Evolutionary conservation across 306 rosid species (phyloP), one percentile per base, ranked within the genome.

Genomic region (Arachis hypogaea): DNA sequence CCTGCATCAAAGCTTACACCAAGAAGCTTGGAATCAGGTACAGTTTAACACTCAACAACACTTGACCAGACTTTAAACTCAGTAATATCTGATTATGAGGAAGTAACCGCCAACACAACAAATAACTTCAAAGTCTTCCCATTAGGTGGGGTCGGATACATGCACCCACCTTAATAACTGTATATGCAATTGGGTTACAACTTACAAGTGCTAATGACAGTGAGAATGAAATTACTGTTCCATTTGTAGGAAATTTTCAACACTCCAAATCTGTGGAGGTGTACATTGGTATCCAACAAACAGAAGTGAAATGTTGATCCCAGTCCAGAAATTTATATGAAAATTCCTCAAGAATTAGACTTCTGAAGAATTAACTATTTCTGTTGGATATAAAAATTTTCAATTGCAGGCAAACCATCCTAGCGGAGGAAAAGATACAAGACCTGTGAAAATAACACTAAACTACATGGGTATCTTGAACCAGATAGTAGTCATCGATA

Each of bases 341-440:
- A 2, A 59, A 68, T 47, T 55, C 49, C 54, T 72, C 51, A 66
- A n/a, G 63, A 63, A 69, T 58, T 47, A 46, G 42, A 81, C 22
- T 14, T 14, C 16, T 30, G 33, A 28, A 10, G n/a, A 40, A 0
- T n/a, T 57, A 43, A 52, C 14, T 36, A 68, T 42, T 50, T 56
- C 30, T 1, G 64, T 28, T 33, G 76, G 40, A 60, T 38, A 69
- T 5, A 70, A 40, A 54, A 46, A 18, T 6, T 47, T 18, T 18
- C 57, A 56, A 38, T 62, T 62, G 47, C 7, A 69, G 12, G 10
- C 3, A 54, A 54, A 6, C 4, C 47, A 40, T n/a, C 45, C 8
- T 30, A 7, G 45, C 59, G 7, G n/a, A 68, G 9, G 36, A 3
- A n/a, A 5, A 8, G 9, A 28, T 5, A 44, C 16, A 18, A 63